A percentile compares a stretch with the other conserved stretches of the same genome.
Evolutionary conservation across 2,329 filamentous ascomycete genomes (phyloP).

Genomic region (Phyllosticta paracitricarpa): DNA sequence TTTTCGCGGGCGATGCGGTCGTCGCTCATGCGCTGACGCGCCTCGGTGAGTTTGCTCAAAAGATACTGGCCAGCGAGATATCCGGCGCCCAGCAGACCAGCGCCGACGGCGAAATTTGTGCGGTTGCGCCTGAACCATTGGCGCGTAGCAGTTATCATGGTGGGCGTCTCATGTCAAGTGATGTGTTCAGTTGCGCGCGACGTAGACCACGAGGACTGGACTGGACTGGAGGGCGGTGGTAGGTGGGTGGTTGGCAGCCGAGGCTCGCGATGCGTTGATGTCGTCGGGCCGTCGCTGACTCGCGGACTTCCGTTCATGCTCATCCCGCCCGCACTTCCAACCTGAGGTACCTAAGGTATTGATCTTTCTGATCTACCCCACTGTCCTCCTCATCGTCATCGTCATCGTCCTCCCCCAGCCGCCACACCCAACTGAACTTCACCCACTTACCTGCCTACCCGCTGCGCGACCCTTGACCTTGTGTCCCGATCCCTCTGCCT

Average conservation of each 20-base stretch:
- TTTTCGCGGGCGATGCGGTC: conserved; percentile 96
- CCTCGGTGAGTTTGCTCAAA: conserved; percentile 80
- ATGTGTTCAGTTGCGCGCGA: conserved; percentile 5
- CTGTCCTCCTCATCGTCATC: conserved; percentile 6
- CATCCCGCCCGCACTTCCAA: neutral
- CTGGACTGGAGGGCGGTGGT: neutral
- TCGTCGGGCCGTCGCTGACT: conserved; percentile 1
- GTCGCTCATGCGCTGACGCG: conserved; percentile 90
- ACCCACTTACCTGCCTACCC: neutral
- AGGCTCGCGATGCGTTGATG: neutral
- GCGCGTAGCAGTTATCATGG: conserved; percentile 63
- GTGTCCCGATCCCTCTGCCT: neutral
- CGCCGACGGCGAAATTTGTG: conserved; percentile 78
- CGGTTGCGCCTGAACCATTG: conserved; percentile 90
- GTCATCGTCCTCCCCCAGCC: neutral
- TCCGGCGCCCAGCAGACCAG: conserved; percentile 77
- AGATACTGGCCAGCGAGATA: conserved; percentile 93
- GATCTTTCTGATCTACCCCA: neutral
- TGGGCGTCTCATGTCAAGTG: conserved; percentile 9
- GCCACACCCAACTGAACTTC: neutral
- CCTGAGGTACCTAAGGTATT: too few relatives aligned
- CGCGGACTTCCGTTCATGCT: neutral
- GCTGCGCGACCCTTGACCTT: neutral
- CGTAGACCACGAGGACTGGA: neutral
- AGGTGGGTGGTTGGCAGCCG: conserved; percentile 2